These are phyloP conservation scores for Hyaloperonospora brassicae DNA, from an alignment of 352 stramenopile species.

Conservation along the genomic window DNA sequence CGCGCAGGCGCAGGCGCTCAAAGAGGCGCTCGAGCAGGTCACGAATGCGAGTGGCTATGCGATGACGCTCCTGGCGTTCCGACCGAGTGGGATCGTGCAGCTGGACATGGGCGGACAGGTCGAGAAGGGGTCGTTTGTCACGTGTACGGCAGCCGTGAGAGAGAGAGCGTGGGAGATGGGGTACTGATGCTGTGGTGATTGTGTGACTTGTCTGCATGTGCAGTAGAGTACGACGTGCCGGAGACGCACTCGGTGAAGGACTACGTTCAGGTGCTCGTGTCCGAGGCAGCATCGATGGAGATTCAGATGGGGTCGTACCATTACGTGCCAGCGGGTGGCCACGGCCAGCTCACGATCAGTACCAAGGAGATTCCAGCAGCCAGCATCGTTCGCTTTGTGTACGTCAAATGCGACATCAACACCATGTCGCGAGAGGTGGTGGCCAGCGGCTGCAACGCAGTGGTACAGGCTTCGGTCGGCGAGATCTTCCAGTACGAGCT, in stretches of 20 bases:
- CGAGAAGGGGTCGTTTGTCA: slow-evolving; percentile 78
- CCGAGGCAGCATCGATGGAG: slow-evolving; percentile 57
- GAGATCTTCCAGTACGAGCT: slow-evolving; percentile 87
- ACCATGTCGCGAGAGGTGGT: slow-evolving; percentile 76
- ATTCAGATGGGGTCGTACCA: slow-evolving; percentile 77
- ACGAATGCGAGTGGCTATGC: slow-evolving; percentile 52
- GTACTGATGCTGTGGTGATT: not conserved
- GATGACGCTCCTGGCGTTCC: slow-evolving; percentile 73
- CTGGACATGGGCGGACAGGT: slow-evolving; percentile 78
- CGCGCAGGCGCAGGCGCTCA: slow-evolving; percentile 59
- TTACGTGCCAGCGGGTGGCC: slow-evolving; percentile 48
- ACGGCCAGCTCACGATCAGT: slow-evolving; percentile 71
- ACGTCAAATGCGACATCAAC: slow-evolving; percentile 85
- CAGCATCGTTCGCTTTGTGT: slow-evolving; percentile 76
- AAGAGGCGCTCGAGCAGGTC: slow-evolving; percentile 59
- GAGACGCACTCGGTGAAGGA: slow-evolving; percentile 79
- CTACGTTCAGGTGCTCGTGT: slow-evolving; percentile 82
- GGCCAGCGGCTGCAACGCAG: slow-evolving; percentile 75
- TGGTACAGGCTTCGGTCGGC: slow-evolving; percentile 73
- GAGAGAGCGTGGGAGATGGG: not conserved
- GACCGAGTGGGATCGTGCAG: slow-evolving; percentile 75
- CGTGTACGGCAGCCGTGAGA: slow-evolving; percentile 30
- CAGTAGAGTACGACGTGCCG: slow-evolving; percentile 75
- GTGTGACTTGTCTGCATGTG: slow-evolving; percentile 2
- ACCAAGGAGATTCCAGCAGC: slow-evolving; percentile 57